These are phyloP conservation scores for Pouteria campechiana DNA, from an alignment of 179 eudicot species.

Conservation along the genomic window DNA sequence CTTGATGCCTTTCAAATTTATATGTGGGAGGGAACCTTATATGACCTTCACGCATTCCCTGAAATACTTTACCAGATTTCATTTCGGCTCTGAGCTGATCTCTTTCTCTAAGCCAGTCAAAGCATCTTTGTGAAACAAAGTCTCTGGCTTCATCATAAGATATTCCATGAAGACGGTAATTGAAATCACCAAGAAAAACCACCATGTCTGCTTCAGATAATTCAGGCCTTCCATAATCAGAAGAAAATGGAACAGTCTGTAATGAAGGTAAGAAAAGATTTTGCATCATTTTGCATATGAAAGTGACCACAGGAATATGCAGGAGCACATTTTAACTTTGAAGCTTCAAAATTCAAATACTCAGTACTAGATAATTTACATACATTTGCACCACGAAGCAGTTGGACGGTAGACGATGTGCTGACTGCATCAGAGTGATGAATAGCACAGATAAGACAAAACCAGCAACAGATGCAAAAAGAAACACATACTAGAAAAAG, in stretches of 20 bases:
- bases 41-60: conserved; percentile 95
- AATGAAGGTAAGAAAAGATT: no score
- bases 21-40: conserved; percentile 89
- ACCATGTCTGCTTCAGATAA: conserved; percentile 96
- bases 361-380: conserved; percentile 20
- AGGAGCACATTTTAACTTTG: no score
- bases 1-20: conserved; percentile 81
- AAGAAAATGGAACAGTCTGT: no score
- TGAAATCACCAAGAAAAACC: conserved; percentile 90
- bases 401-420: conserved; percentile 56
- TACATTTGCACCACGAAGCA: conserved; percentile 61
- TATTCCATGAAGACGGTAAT: conserved; percentile 88
- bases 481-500: no score
- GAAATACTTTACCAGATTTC: conserved; percentile 93
- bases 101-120: conserved; percentile 92
- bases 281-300: no score
- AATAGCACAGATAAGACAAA: conserved; percentile 45
- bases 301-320: no score
- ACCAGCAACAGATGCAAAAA: conserved; percentile 38
- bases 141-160: conserved; percentile 99
- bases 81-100: conserved; percentile 88
- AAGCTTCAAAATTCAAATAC: no score
- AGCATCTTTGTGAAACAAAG: conserved; percentile 91
- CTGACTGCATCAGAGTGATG: conserved; percentile 79
- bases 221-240: conserved; percentile 62